Evolutionary conservation across 1,284 basidiomycete genomes (phyloP).

Genomic region (Austroboletus novae-zelandiae): DNA sequence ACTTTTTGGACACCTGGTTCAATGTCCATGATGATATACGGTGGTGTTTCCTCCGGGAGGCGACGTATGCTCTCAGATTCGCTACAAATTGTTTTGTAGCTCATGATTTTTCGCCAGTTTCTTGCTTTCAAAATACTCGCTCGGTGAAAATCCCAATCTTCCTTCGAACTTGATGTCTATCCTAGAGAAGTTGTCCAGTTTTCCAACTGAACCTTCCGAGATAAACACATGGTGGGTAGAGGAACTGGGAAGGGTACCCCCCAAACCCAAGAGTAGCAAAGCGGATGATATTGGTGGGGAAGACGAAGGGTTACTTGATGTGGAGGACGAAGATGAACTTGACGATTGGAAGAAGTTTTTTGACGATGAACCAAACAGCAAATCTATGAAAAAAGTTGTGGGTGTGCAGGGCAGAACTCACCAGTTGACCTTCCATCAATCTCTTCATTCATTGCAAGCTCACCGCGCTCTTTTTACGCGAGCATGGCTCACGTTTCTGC

Average conservation of each 20-base stretch:
- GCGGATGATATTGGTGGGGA: slow-evolving; percentile 43
- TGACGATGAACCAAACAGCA: slow-evolving; percentile 52
- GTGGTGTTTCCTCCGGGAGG: slow-evolving; percentile 90
- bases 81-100: background rate
- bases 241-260: slow-evolving; percentile 62
- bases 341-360: slow-evolving; percentile 84
- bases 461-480: slow-evolving; percentile 79
- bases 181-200: slow-evolving; percentile 76
- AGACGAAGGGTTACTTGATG: slow-evolving; percentile 36
- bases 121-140: slow-evolving; percentile 22
- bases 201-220: slow-evolving; percentile 75
- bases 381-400: slow-evolving; percentile 38
- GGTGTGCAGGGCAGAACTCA: slow-evolving; percentile 49
- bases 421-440: slow-evolving; percentile 69
- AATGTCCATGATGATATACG: slow-evolving; percentile 87
- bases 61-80: slow-evolving; percentile 51
- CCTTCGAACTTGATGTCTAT: slow-evolving; percentile 70
- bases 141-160: slow-evolving; percentile 40
- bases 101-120: slow-evolving; percentile 14
- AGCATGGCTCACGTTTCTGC: slow-evolving; percentile 73
- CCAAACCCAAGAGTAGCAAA: slow-evolving; percentile 46
- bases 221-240: slow-evolving; percentile 87
- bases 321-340: slow-evolving; percentile 48
- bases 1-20: slow-evolving; percentile 71
- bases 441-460: slow-evolving; percentile 67